These are phyloP conservation scores for Groenewaldozyma sp. DNA, from an alignment of 1,139 yeast genomes.

Conservation along the genomic window DNA sequence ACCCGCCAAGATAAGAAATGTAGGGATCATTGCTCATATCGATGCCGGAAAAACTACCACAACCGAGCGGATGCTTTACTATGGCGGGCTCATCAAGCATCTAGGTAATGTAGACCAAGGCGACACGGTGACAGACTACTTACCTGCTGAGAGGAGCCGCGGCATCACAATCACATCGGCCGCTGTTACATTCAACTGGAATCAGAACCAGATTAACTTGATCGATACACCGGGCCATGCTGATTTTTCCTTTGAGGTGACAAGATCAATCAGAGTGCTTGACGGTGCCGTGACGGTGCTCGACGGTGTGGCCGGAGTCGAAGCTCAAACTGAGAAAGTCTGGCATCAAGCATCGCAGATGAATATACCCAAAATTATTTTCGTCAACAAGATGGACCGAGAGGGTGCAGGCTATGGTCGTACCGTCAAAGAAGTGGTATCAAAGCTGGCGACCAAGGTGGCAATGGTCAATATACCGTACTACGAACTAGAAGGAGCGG, in stretches of 20 bases:
- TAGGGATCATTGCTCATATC: constrained; percentile 78
- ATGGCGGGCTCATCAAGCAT: constrained; percentile 68
- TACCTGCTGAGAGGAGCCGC: constrained; percentile 82
- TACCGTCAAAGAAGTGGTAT: constrained; percentile 77
- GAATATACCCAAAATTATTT: constrained; percentile 64
- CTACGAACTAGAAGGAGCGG: constrained; percentile 38
- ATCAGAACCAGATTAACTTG: constrained; percentile 61
- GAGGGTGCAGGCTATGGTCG: constrained; percentile 92
- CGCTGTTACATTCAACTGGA: constrained; percentile 90
- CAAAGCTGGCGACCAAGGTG: constrained; percentile 64
- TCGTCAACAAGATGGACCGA: constrained; percentile 91
- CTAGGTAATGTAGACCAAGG: constrained; percentile 96
- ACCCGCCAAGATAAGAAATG: too few species aligned
- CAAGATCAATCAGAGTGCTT: constrained; percentile 74
- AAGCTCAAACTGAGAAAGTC: constrained; percentile 94
- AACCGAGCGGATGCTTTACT: constrained; percentile 84
- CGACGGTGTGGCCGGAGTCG: constrained; percentile 97
- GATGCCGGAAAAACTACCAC: constrained; percentile 89
- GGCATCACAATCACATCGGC: constrained; percentile 98
- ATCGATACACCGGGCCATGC: constrained; percentile 99
- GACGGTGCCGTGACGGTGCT: constrained; percentile 91
- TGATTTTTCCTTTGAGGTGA: constrained; percentile 92
- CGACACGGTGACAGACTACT: constrained; percentile 88
- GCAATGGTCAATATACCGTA: constrained; percentile 74
- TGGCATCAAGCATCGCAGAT: constrained; percentile 79